Conservation (phyloP, 306 rosid genomes). For the Chamaecrista fasciculata region DNA sequence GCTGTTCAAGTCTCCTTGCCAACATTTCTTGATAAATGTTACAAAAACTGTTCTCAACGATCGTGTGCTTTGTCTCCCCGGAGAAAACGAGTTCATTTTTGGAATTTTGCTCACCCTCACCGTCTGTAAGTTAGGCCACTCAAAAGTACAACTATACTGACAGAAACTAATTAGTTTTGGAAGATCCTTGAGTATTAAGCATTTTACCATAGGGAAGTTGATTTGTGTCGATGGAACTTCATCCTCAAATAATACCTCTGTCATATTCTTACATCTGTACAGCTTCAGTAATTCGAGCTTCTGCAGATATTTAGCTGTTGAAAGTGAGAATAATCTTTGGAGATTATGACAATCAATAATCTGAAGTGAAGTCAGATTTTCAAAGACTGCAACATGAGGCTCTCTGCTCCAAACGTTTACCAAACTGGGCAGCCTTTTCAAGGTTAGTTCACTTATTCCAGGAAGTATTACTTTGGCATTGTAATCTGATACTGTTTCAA, state of each 20-base stretch:
- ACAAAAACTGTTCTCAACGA: background rate
- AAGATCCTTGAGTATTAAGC: constrained; percentile 10
- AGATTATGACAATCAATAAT: background rate
- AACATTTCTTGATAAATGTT: background rate
- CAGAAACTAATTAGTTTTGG: background rate
- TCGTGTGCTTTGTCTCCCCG: background rate
- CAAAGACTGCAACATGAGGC: constrained; percentile 9
- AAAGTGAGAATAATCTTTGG: background rate
- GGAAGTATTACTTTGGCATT: background rate
- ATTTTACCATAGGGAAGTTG: background rate
- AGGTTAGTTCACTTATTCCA: background rate
- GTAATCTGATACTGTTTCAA: background rate
- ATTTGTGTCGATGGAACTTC: background rate
- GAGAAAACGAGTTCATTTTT: background rate
- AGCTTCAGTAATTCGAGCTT: background rate
- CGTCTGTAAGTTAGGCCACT: background rate
- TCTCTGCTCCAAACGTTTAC: background rate
- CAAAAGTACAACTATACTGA: rapidly evolving
- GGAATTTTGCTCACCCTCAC: background rate
- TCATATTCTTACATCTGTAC: background rate
- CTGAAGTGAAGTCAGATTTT: background rate
- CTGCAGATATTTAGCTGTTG: background rate
- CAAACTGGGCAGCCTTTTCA: background rate
- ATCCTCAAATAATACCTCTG: background rate
- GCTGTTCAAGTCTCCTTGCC: background rate